Percentiles rank a stretch among this genome's conserved stretches.
These are phyloP conservation scores for Lagerstroemia speciosa DNA, from an alignment of 345 rosid genomes.

Conservation along the genomic window DNA sequence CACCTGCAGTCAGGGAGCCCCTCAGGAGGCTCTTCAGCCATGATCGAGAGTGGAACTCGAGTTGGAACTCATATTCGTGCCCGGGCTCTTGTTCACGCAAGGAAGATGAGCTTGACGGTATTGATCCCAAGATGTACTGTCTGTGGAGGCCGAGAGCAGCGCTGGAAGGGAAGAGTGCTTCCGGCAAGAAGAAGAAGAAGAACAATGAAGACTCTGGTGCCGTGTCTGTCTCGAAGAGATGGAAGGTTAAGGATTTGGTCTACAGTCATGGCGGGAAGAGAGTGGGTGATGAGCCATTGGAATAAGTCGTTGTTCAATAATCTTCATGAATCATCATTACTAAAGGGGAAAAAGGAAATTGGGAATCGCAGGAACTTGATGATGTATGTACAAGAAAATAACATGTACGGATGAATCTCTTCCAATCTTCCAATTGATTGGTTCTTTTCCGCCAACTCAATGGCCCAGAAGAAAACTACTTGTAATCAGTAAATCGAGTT, in stretches of 20 bases:
- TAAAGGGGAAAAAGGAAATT: too few relatives aligned
- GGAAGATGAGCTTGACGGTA: slow-evolving; percentile 42
- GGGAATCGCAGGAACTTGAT: too few relatives aligned
- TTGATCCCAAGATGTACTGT: slow-evolving; percentile 51
- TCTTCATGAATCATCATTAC: too few relatives aligned
- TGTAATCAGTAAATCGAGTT: too few relatives aligned
- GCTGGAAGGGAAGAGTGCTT: neutral
- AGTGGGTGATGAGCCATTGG: neutral
- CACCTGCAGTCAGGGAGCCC: slow-evolving; percentile 22
- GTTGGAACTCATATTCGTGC: slow-evolving; percentile 42
- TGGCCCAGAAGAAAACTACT: too few relatives aligned
- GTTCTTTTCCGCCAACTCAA: too few relatives aligned
- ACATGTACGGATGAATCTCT: too few relatives aligned
- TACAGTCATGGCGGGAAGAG: neutral
- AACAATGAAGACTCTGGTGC: slow-evolving; percentile 22
- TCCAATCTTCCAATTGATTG: too few relatives aligned
- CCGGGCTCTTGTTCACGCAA: too few relatives aligned
- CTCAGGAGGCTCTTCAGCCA: slow-evolving; percentile 45
- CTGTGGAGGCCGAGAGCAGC: slow-evolving; percentile 52
- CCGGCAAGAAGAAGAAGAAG: neutral
- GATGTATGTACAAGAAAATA: too few relatives aligned
- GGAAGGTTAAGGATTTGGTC: slow-evolving; percentile 48
- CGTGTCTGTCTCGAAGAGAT: slow-evolving; percentile 61
- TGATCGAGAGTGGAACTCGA: slow-evolving; percentile 38
- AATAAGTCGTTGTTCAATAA: neutral